phyloP scores from a whole-genome alignment of 2,329 filamentous ascomycete species.

The Volutella citrinella region DNA sequence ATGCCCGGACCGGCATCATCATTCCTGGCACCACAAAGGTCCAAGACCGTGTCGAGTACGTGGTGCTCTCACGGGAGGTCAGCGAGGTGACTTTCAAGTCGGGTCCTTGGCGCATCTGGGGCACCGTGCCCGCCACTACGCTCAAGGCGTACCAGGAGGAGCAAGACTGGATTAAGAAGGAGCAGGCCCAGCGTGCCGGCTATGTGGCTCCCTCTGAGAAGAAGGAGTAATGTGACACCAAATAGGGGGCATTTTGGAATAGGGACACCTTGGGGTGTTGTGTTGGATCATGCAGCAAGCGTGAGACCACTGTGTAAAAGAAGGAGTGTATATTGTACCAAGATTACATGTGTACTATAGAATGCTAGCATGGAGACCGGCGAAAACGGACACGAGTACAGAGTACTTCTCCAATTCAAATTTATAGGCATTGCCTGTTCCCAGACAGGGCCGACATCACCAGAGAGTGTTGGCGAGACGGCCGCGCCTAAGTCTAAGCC shows the following conservation, averaged over 20 bases:
- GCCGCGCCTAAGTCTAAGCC: too few species aligned
- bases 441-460: conserved; percentile 2
- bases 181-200: conserved; percentile 32
- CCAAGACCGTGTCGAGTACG: conserved; percentile 59
- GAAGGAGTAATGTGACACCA: conserved; percentile 14
- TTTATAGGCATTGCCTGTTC: conserved; percentile 7
- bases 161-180: conserved; percentile 31
- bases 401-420: conserved; percentile 21
- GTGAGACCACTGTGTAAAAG: conserved; percentile 16
- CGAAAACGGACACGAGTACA: conserved; percentile 17
- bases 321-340: conserved; percentile 21
- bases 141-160: conserved; percentile 38
- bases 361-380: conserved; percentile 23
- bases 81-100: conserved; percentile 45
- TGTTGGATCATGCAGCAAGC: conserved; percentile 4
- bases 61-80: conserved; percentile 55
- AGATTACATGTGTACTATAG: conserved; percentile 27
- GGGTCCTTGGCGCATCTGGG: conserved; percentile 62
- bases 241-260: too few species aligned
- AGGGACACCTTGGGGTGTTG: too few species aligned
- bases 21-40: conserved; percentile 47
- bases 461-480: background rate
- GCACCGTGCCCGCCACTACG: conserved; percentile 55
- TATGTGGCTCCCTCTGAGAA: conserved; percentile 23
- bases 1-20: conserved; percentile 33